Evolutionary conservation across 441 rosid genomes (phyloP), one percentile per base, ranked within the genome.

Genomic region (Sinapis alba): DNA sequence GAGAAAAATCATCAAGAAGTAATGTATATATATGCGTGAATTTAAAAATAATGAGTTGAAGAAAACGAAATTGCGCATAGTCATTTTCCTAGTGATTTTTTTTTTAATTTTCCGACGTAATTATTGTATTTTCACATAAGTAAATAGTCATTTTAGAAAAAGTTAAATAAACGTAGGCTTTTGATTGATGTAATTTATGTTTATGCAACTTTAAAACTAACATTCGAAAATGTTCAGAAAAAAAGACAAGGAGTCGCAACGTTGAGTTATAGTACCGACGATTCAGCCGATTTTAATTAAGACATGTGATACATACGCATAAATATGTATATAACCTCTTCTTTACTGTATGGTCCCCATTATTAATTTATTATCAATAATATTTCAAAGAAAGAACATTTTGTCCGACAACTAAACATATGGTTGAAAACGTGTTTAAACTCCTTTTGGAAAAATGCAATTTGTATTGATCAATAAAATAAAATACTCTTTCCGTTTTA

Each of bases 341-440:
- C n/a, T 34, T 23, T 26, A 51, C 7, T 1, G 27, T 28, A 27
- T 27, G 74, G 47, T 60, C 62, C 75, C 68, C 59, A 36, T 43
- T 41, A 38, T 12, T 41, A 4, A 41, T 13, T 36, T 36, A 3
- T 2, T 16, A 69, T 23, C 1, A 24, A 24, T 57, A 38, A 12
- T 69, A 38, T 15, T 26, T 30, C 19, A 62, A 34, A 21, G 26
- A 15, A 71, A 26, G 9, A 62, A 61, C 20, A 71, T n/a, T 34
- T 62, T 61, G 16, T 34, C 28, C 53, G 24, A 60, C 64, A 28
- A 28, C 3, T 60, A 28, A 62, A 51, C 2, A 32, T 15, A 23
- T 16, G 76, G 69, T 62, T 72, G 51, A 51, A 12, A 19, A 6
- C 38, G 15, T 61, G 51, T 34, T 72, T 62, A 30, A 61, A 8